Conservation (phyloP, 1,284 basidiomycete species). For the Ganoderma sinense region DNA sequence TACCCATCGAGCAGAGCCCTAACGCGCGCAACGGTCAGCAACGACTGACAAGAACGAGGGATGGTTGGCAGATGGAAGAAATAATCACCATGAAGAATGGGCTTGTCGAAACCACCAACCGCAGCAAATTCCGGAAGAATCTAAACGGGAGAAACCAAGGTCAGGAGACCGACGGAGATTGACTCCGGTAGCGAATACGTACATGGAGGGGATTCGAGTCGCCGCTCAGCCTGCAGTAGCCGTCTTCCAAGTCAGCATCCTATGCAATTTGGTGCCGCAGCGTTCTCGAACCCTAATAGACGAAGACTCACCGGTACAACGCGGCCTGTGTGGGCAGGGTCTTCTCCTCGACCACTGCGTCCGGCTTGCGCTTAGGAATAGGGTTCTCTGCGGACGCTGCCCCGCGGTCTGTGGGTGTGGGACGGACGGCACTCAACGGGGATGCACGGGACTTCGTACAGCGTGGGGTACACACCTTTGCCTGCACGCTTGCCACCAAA, state of each 20-base stretch:
- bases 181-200: constrained; percentile 37
- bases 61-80: neutral
- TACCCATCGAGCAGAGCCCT: constrained; percentile 93
- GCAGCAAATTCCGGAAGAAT: constrained; percentile 94
- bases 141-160: constrained; percentile 45
- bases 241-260: neutral
- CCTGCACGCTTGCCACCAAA: constrained; percentile 94
- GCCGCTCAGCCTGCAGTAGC: constrained; percentile 72
- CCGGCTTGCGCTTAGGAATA: constrained; percentile 85
- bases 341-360: constrained; percentile 88
- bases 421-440: neutral
- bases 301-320: constrained; percentile 75
- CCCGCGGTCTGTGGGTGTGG: constrained; percentile 78
- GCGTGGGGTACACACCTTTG: constrained; percentile 57
- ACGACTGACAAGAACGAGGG: neutral
- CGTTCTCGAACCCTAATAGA: neutral
- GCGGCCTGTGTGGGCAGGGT: constrained; percentile 87
- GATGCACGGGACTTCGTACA: neutral
- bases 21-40: constrained; percentile 29
- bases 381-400: constrained; percentile 87
- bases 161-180: constrained; percentile 8
- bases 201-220: constrained; percentile 94
- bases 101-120: constrained; percentile 94
- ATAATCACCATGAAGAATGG: constrained; percentile 74
- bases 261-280: neutral